Evolutionary conservation across 345 rosid genomes (phyloP), one percentile per base, ranked within the genome.

Genomic region (Aquilaria yunnanensis): DNA sequence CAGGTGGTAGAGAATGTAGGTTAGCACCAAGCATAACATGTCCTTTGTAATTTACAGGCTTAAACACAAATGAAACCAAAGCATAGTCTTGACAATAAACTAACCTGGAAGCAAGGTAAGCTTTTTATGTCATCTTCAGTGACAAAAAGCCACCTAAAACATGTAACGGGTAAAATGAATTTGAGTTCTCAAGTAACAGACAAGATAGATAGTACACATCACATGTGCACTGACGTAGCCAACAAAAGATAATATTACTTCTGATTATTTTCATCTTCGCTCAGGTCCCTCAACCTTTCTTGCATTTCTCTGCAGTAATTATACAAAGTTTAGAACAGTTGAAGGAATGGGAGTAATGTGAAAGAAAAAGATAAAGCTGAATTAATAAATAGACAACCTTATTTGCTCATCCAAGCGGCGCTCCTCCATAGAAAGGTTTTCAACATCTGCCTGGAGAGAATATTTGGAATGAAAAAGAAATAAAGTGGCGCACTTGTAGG

Each of bases 41-140:
- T 30, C 14, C 11, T n/a, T 50, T 59, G 29, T 5, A 74, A 67
- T 11, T 43, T 56, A 43, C n/a, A 43, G 29, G 52, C 50, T 47
- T 62, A 32, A 37, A 60, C 12, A 59, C 59, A 37, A 29, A 66
- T 46, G 53, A 66, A 62, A 34, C 14, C 13, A 6, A 46, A 16
- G 47, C 29, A 63, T 23, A 60, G n/a, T 29, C 32, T 33, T 53
- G 49, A 52, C 67, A 74, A 65, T 54, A 69, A 60, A 60, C 29
- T 37, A 57, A 90, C 99, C 89, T 87, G 91, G 85, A 94, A 87
- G 77, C 97, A 88, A 29, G 93, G 96, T 72, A 90, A 67, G 79
- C 59, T 80, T 85, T 90, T 94, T 74, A 94, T 90, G 72, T 94
- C 99, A 34, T 94, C 96, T 79, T 90, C 96, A 4, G 99, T 90